Evolutionary conservation across 1,284 basidiomycete species (phyloP).

Genomic region (Naganishia liquefaciens): DNA sequence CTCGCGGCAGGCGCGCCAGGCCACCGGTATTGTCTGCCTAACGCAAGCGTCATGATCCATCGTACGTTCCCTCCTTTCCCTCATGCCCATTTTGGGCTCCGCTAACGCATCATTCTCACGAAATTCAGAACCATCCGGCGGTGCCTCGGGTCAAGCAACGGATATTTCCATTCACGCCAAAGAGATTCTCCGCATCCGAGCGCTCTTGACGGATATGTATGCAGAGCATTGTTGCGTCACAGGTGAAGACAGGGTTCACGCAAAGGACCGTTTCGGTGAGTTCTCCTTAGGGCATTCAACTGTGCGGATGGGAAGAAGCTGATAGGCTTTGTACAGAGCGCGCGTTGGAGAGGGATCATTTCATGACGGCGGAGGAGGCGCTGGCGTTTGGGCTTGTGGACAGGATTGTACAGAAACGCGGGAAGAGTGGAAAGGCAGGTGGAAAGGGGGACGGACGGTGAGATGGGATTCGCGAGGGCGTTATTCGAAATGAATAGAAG

Average conservation of each 20-base stretch:
- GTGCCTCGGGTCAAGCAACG: constrained; percentile 86
- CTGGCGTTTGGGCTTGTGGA: constrained; percentile 88
- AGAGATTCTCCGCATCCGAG: constrained; percentile 83
- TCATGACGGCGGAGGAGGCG: constrained; percentile 87
- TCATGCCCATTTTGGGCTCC: not conserved
- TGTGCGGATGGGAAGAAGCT: constrained; percentile 32
- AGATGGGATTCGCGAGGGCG: not conserved
- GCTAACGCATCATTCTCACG: not conserved
- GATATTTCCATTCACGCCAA: constrained; percentile 93
- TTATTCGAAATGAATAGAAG: too few species aligned
- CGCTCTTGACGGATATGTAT: constrained; percentile 79
- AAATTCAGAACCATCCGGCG: constrained; percentile 80
- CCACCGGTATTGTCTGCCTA: constrained; percentile 82
- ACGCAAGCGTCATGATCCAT: constrained; percentile 95
- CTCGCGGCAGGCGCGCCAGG: constrained; percentile 82
- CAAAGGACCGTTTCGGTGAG: constrained; percentile 74
- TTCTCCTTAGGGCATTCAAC: constrained; percentile 27
- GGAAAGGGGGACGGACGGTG: not conserved
- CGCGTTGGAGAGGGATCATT: constrained; percentile 89
- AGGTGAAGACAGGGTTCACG: constrained; percentile 66
- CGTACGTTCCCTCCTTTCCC: constrained; percentile 62
- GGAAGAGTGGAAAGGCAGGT: constrained; percentile 3
- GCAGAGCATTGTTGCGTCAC: constrained; percentile 62
- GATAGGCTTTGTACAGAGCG: constrained; percentile 60
- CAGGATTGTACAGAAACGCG: constrained; percentile 66